Evolutionary conservation across 768 basidiomycete species (phyloP), one percentile per base, ranked within the genome.

Genomic region (Astraeus odoratus): DNA sequence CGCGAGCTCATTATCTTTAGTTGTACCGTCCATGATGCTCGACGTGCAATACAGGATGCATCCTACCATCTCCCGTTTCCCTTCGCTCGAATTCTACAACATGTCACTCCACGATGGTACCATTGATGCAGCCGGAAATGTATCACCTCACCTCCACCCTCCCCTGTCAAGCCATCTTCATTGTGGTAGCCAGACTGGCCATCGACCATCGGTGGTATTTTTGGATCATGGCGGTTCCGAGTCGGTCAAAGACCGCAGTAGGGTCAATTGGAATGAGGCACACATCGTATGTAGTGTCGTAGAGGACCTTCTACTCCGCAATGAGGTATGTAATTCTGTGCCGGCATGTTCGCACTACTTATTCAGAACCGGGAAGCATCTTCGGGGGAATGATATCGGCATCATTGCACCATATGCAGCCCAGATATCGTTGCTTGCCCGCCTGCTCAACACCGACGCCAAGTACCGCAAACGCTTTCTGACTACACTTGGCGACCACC

Each of bases 11-110:
- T 42, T 33, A 18, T 49, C 31, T 26, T 30, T 41, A 90, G 88
- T 74, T 35, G 78, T 89, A n/a, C 90, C 91, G 8, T 84, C 87
- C 4, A 78, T 93, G 50, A 93, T 94, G 85, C 78, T 97, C 46
- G 85, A 95, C 57, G 75, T 80, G n/a, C 93, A 97, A 65, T 97
- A 96, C 56, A 82, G 93, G 27, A 97, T 97, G 93, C 91, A 94
- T 55, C 94, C 93, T 10, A 70, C 71, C 29, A 92, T 97, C 54
- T 89, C 93, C 2, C 73, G 73, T 18, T 97, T 97, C 69, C 91
- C 94, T 8, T 81, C 86, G 29, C 60, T 70, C 22, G 83, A 90
- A 48, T 96, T 96, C 61, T 97, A 97, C 67, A 68, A 79, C 34
- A 69, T 70, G 22, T 69, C 74, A 1, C 59, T 96, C 37, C 71